Evolutionary conservation across 116 monocot genomes (phyloP).

Genomic region (Posidonia oceanica): DNA sequence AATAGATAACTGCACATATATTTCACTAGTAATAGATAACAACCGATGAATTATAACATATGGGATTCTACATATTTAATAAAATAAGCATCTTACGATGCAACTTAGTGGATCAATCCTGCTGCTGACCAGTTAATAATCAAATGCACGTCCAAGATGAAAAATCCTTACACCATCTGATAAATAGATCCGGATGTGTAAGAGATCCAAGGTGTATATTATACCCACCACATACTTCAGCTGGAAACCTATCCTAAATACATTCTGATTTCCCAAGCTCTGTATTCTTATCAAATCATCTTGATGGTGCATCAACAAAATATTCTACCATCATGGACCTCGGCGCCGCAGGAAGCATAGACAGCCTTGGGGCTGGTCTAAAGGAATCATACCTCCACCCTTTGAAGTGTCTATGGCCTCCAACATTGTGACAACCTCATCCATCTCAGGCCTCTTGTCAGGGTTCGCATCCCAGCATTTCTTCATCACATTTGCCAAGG

Average conservation of each 20-base stretch:
- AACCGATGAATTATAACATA: too few relatives aligned
- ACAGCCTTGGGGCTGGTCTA: conserved; percentile 66
- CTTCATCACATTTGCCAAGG: conserved; percentile 78
- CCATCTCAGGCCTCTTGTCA: conserved; percentile 81
- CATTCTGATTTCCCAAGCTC: conserved; percentile 5
- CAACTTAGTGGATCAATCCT: too few relatives aligned
- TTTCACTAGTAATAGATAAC: too few relatives aligned
- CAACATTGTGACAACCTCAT: conserved; percentile 71
- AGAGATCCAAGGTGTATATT: neutral
- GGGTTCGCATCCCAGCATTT: conserved; percentile 94
- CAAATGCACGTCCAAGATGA: neutral
- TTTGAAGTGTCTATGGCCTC: conserved; percentile 83
- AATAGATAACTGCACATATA: too few relatives aligned
- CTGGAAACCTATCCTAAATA: conserved; percentile 7
- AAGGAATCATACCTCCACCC: conserved; percentile 83
- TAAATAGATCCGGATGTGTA: conserved; percentile 6
- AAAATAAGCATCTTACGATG: too few relatives aligned
- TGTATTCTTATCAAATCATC: neutral
- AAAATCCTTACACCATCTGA: conserved; percentile 5
- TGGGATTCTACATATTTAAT: too few relatives aligned
- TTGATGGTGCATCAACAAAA: neutral
- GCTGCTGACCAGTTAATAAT: neutral
- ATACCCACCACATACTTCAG: neutral
- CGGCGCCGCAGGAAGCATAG: conserved; percentile 39
- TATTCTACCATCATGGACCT: conserved; percentile 40